phyloP scores from a whole-genome alignment of 2,329 filamentous ascomycete genomes.

The Exophiala alcalophila region DNA sequence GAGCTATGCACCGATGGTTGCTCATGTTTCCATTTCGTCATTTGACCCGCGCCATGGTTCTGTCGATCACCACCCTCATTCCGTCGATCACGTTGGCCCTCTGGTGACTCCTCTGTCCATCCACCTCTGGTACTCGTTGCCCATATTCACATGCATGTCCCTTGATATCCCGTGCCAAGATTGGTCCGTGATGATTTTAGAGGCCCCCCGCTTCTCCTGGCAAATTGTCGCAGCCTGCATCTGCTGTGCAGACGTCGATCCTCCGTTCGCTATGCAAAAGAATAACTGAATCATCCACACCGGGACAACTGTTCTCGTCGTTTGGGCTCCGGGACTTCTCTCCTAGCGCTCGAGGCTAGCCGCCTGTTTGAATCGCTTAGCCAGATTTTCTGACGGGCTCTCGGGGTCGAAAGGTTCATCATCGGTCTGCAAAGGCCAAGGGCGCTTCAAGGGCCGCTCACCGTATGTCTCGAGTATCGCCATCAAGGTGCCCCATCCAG shows the following conservation, averaged over 20 bases:
- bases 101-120: too few relatives aligned
- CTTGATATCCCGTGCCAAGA: not conserved
- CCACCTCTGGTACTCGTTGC: not conserved
- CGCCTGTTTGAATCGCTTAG: slow-evolving; percentile 63
- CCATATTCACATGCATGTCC: not conserved
- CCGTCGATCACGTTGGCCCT: slow-evolving; percentile 3
- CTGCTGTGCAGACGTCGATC: slow-evolving; percentile 2
- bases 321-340: too few relatives aligned
- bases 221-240: not conserved
- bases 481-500: slow-evolving; percentile 91
- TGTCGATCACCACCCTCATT: slow-evolving; percentile 11
- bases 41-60: slow-evolving; percentile 8
- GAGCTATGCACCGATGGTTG: too few relatives aligned
- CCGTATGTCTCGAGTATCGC: slow-evolving; percentile 88
- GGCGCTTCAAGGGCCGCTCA: slow-evolving; percentile 64
- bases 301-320: too few relatives aligned
- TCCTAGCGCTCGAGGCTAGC: slow-evolving; percentile 26
- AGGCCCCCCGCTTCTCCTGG: not conserved
- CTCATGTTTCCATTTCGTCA: slow-evolving; percentile 4
- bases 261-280: slow-evolving; percentile 12
- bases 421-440: slow-evolving; percentile 35
- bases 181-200: not conserved
- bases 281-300: not conserved
- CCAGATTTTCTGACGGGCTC: slow-evolving; percentile 54
- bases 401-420: slow-evolving; percentile 45